Base-by-base conservation (phyloP, 2,329 filamentous ascomycete genomes). In the Ceratocystis albifundus region DNA sequence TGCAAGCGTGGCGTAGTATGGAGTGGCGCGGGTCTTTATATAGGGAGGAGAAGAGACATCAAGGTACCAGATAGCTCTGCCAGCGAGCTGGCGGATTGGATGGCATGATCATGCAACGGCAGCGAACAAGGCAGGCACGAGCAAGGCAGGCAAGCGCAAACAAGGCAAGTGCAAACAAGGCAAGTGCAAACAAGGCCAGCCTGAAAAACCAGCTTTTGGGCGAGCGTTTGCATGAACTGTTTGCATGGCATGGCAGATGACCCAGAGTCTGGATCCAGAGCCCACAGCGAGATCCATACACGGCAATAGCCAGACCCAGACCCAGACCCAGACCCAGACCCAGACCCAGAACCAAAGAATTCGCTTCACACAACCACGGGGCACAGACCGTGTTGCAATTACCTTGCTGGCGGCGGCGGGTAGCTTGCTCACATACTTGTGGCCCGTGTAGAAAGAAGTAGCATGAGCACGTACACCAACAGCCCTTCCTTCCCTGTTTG, bases 341-440 rank as follows among this genome's bases (percentile, higher is more conserved):
- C 36, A 41, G 36, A 4, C 10, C 36, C 36, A 20, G n/a, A 53
- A 53, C 48, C 48, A 20, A n/a, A 53, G 48, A n/a, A n/a, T n/a
- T 28, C 55, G 7, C 17, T n/a, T 28, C 55, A 17, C 17, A 7
- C 32, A 10, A 30, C 53, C 1, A 25, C 28, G 20, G 55, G 32
- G 55, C 55, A 59, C 55, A 59, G 28, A 59, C 55, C 55, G 10
- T 41, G 36, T 41, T 15, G 36, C 36, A 36, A 30, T 36, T 17
- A 59, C 4, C 55, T 20, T 59, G 28, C 30, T 53, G 20, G 20
- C 10, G 22, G 48, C 28, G 20, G 20, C 10, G 22, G 48, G 20
- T 59, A 41, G 53, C 28, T n/a, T 59, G 55, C 55, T 30, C 15
- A 32, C 28, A 59, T 8, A 59, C 55, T 59, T 59, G 55, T 59